A percentile compares a stretch with the other conserved stretches of the same genome.
Conservation (phyloP, 2,329 filamentous ascomycete genomes). For the Trichoderma atroviride region DNA sequence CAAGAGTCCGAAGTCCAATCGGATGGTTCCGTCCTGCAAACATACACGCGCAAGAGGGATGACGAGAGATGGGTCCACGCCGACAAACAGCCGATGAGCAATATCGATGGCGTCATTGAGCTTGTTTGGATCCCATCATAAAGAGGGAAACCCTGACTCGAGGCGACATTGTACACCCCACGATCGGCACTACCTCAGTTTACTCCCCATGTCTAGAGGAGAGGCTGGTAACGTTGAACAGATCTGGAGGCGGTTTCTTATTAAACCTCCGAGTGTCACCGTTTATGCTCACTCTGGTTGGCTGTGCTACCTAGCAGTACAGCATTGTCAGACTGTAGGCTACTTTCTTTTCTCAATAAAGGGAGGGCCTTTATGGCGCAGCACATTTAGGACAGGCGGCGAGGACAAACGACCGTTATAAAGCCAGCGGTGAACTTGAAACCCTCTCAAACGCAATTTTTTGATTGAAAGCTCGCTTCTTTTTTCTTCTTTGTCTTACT, state of each 20-base stretch:
- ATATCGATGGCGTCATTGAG: conserved; percentile 58
- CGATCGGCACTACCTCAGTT: not conserved
- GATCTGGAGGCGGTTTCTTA: not conserved
- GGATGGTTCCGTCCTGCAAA: conserved; percentile 56
- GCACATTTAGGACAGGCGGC: not conserved
- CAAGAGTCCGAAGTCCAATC: conserved; percentile 51
- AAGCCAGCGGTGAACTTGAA: not conserved
- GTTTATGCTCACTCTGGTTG: not conserved
- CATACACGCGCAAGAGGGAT: conserved; percentile 55
- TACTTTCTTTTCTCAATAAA: not conserved
- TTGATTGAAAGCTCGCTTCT: not conserved
- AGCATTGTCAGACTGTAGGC: not conserved
- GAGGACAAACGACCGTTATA: not conserved
- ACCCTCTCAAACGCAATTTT: too few relatives aligned
- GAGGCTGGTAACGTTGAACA: not conserved
- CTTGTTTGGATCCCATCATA: conserved; percentile 55
- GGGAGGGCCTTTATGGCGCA: not conserved
- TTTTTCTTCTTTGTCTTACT: not conserved
- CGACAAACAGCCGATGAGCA: conserved; percentile 52
- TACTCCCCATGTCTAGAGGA: not conserved
- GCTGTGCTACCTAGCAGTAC: not conserved
- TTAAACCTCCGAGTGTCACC: not conserved
- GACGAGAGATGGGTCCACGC: conserved; percentile 57
- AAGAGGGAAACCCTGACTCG: not conserved
- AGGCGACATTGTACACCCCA: not conserved